Conservation (phyloP, 2,329 filamentous ascomycete genomes). For the Zalaria sp. region DNA sequence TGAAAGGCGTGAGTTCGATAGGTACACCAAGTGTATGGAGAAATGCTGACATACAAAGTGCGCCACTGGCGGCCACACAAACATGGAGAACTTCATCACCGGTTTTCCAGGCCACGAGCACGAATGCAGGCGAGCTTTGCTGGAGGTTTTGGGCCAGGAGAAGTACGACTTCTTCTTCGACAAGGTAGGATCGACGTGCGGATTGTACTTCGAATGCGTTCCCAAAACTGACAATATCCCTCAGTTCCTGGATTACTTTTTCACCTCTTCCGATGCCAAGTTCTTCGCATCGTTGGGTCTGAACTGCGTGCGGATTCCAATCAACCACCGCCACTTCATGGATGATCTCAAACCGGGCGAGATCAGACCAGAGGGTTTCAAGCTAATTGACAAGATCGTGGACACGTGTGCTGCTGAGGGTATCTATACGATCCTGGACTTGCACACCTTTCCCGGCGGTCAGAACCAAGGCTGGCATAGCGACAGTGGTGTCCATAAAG, state of each 20-base stretch:
- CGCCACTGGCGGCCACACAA: constrained; percentile 10
- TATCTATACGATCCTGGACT: constrained; percentile 34
- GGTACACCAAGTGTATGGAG: constrained; percentile 21
- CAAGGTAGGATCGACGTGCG: not conserved
- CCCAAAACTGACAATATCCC: constrained; percentile 11
- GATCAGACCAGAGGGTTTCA: constrained; percentile 31
- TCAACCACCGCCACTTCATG: constrained; percentile 43
- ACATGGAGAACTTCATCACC: constrained; percentile 47
- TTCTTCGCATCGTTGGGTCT: constrained; percentile 40
- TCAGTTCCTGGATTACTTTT: constrained; percentile 40
- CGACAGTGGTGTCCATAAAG: constrained; percentile 25
- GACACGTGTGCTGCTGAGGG: constrained; percentile 29
- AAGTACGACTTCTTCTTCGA: constrained; percentile 44
- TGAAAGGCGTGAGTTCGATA: constrained; percentile 29
- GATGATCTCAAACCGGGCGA: constrained; percentile 35
- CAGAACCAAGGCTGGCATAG: constrained; percentile 36
- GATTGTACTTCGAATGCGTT: not conserved
- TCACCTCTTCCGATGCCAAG: constrained; percentile 40
- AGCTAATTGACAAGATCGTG: constrained; percentile 31
- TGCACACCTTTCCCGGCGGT: constrained; percentile 31
- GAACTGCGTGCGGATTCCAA: constrained; percentile 43
- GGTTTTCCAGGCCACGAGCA: constrained; percentile 43
- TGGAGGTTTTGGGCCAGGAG: constrained; percentile 35
- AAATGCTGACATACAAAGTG: not conserved
- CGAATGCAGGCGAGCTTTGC: constrained; percentile 38